Conservation (phyloP, 1,284 basidiomycete genomes). For the Trichosporon sp. region DNA sequence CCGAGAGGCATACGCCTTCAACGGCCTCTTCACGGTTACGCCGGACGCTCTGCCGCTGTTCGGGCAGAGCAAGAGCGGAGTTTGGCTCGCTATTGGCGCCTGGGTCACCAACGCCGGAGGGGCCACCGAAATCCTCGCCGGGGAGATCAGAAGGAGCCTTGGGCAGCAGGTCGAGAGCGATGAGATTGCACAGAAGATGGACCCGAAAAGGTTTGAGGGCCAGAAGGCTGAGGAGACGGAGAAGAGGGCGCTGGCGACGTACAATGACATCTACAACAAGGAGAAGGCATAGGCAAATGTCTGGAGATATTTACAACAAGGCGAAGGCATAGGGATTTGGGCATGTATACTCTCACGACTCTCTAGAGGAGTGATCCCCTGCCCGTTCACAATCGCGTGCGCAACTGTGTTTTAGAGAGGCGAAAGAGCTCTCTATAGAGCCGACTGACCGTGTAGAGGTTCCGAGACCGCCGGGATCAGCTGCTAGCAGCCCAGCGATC, state of each 20-base stretch:
- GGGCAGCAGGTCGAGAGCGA: slow-evolving; percentile 1
- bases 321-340: too few species aligned
- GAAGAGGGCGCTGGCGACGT: slow-evolving; percentile 18
- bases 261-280: slow-evolving; percentile 31
- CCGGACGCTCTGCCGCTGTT: slow-evolving; percentile 29
- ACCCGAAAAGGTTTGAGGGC: slow-evolving; percentile 33
- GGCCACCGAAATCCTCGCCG: slow-evolving; percentile 19
- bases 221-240: slow-evolving; percentile 1
- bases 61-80: slow-evolving; percentile 11
- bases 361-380: too few species aligned
- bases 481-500: too few species aligned
- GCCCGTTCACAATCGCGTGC: too few species aligned
- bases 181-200: slow-evolving; percentile 17
- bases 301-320: too few species aligned
- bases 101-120: slow-evolving; percentile 34
- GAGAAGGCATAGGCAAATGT: not conserved
- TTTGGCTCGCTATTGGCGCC: slow-evolving; percentile 23
- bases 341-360: too few species aligned
- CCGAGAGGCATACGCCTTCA: slow-evolving; percentile 16
- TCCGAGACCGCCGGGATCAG: too few species aligned
- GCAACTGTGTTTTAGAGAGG: too few species aligned
- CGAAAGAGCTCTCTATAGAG: too few species aligned
- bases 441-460: too few species aligned
- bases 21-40: slow-evolving; percentile 29
- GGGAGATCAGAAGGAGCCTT: slow-evolving; percentile 11